A percentile compares a stretch with the other conserved stretches of the same genome.
Conservation (phyloP, 1,284 basidiomycete genomes). For the Hypsizygus ulmarius region DNA sequence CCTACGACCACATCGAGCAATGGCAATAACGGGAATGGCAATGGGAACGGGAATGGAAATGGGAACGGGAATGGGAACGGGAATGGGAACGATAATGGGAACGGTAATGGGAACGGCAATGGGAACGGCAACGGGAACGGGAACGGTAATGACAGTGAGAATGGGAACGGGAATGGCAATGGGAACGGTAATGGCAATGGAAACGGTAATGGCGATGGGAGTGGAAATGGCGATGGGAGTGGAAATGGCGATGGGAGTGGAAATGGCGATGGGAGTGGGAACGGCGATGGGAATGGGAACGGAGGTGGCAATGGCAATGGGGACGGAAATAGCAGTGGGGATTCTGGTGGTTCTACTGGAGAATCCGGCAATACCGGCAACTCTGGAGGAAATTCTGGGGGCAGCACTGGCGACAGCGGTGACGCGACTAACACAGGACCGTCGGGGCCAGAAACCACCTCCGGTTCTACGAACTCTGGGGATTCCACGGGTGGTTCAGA, state of each 20-base stretch:
- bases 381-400: slow-evolving; percentile 1
- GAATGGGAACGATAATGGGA: neutral
- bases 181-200: slow-evolving; percentile 6
- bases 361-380: neutral
- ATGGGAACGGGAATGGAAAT: slow-evolving; percentile 5
- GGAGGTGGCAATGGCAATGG: slow-evolving; percentile 10
- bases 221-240: slow-evolving; percentile 4
- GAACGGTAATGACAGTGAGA: slow-evolving; percentile 10
- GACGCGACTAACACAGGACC: slow-evolving; percentile 4
- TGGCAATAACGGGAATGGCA: neutral
- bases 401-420: neutral
- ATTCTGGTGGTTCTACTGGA: neutral
- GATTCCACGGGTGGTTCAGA: too few species aligned
- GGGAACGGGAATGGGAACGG: slow-evolving; percentile 1
- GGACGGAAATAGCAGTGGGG: slow-evolving; percentile 4
- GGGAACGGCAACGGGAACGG: slow-evolving; percentile 10
- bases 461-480: too few species aligned
- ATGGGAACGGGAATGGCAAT: too few species aligned
- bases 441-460: neutral
- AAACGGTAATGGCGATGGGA: neutral
- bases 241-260: slow-evolving; percentile 11
- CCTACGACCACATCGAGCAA: neutral
- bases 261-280: neutral
- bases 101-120: slow-evolving; percentile 5
- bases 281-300: too few species aligned